Evolutionary conservation across 108 stramenopile genomes (phyloP).

Genomic region (Cyclostephanos tholiformis): DNA sequence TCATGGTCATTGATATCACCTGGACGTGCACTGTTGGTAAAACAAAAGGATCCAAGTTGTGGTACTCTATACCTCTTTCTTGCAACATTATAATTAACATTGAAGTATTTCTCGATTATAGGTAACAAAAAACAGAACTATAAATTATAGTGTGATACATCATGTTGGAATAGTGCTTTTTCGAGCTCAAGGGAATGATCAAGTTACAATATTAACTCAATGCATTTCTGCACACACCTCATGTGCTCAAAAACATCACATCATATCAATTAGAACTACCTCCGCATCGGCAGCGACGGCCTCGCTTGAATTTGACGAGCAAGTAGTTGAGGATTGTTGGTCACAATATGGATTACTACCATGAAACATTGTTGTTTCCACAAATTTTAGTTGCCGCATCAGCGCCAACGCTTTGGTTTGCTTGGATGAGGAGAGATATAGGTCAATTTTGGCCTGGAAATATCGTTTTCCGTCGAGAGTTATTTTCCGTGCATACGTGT

Average conservation of each 20-base stretch:
- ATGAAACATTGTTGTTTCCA: conserved; percentile 69
- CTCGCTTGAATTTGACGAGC: conserved; percentile 23
- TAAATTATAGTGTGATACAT: background rate
- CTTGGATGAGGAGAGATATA: conserved; percentile 53
- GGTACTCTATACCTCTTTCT: no score
- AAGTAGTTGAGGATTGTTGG: conserved; percentile 20
- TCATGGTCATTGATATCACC: no score
- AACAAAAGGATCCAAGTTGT: no score
- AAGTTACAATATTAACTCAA: background rate
- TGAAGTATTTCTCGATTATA: no score
- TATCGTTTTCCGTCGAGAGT: background rate
- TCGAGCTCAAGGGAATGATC: no score
- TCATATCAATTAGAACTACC: conserved; percentile 79
- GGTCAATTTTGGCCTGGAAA: conserved; percentile 66
- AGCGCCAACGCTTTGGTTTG: conserved; percentile 65
- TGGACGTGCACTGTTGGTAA: no score
- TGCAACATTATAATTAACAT: no score
- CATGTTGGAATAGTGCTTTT: background rate
- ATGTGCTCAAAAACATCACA: conserved; percentile 33
- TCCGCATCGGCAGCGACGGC: conserved; percentile 72
- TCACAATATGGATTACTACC: conserved; percentile 59
- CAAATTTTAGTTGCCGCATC: conserved; percentile 74
- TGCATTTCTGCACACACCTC: background rate
- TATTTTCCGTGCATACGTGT: conserved; percentile 55
- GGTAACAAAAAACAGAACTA: no score